These are phyloP conservation scores for Fusarium fracticaudum DNA, from an alignment of 2,329 filamentous ascomycete genomes.

Conservation along the genomic window DNA sequence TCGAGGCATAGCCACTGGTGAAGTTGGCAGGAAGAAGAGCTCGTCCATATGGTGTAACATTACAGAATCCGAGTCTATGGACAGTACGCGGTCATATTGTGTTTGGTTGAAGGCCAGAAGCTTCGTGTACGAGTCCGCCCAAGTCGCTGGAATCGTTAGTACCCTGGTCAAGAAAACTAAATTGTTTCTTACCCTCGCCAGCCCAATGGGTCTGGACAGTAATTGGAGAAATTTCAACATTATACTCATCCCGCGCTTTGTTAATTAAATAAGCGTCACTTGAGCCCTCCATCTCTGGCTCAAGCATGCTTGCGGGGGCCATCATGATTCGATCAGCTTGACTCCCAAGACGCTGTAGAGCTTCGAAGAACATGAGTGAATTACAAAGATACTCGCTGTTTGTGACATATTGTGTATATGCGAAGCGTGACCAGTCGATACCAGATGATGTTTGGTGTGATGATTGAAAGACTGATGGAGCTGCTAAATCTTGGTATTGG, in stretches of 20 bases:
- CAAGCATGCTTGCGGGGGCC: conserved; percentile 53
- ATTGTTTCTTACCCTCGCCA: conserved; percentile 45
- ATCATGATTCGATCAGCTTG: conserved; percentile 57
- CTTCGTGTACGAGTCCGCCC: conserved; percentile 74
- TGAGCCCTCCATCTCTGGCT: conserved; percentile 37
- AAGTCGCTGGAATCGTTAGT: conserved; percentile 54
- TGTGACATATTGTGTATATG: conserved; percentile 61
- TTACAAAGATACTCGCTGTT: conserved; percentile 58
- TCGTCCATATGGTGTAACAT: conserved; percentile 63
- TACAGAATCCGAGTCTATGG: conserved; percentile 68
- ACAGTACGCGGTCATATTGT: conserved; percentile 61
- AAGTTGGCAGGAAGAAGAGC: conserved; percentile 71
- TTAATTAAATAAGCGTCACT: conserved; percentile 49
- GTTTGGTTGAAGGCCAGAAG: conserved; percentile 74
- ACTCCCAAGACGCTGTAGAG: conserved; percentile 51
- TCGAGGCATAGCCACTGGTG: conserved; percentile 72
- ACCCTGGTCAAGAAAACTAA: too few relatives aligned
- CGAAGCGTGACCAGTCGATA: conserved; percentile 46
- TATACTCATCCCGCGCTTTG: conserved; percentile 55
- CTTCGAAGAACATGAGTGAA: conserved; percentile 60
- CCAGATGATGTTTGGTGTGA: accelerated
- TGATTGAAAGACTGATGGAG: neutral
- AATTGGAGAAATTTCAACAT: conserved; percentile 55
- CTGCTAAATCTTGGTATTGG: neutral
- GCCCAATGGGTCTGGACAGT: conserved; percentile 49